Conservation (phyloP, 768 basidiomycete genomes). For the Tulasnella sp. region DNA sequence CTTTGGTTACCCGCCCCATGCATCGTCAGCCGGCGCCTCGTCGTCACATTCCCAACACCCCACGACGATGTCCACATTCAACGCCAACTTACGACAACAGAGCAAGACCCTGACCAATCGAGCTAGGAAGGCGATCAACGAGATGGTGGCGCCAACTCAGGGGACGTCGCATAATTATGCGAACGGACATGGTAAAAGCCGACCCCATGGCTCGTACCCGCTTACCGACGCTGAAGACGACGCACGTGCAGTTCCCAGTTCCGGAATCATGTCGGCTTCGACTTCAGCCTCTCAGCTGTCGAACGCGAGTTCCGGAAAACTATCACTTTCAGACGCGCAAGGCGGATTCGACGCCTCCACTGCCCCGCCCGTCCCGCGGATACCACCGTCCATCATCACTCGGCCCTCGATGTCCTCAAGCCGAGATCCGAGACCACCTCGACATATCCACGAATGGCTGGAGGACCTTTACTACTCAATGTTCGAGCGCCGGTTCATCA, state of each 20-base stretch:
- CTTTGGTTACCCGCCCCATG: too few species aligned
- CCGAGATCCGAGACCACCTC: neutral
- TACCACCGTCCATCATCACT: neutral
- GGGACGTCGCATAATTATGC: neutral
- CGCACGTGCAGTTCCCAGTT: neutral
- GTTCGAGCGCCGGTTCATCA: constrained; percentile 7
- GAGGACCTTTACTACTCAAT: constrained; percentile 3
- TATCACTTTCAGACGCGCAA: neutral
- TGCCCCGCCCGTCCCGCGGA: neutral
- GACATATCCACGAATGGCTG: constrained; percentile 4
- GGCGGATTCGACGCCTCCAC: neutral
- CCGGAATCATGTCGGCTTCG: neutral
- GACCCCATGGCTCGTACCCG: neutral
- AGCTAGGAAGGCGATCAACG: constrained; percentile 1
- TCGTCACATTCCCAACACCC: neutral
- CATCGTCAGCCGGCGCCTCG: neutral
- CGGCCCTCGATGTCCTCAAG: neutral
- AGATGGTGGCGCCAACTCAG: neutral
- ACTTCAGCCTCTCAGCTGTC: neutral
- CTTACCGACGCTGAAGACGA: neutral
- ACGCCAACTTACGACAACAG: neutral
- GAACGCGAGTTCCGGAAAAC: neutral
- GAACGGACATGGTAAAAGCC: neutral
- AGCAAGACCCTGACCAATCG: neutral
- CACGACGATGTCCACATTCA: neutral